Evolutionary conservation across 2,329 filamentous ascomycete species (phyloP).

Genomic region (Curvularia lunata): DNA sequence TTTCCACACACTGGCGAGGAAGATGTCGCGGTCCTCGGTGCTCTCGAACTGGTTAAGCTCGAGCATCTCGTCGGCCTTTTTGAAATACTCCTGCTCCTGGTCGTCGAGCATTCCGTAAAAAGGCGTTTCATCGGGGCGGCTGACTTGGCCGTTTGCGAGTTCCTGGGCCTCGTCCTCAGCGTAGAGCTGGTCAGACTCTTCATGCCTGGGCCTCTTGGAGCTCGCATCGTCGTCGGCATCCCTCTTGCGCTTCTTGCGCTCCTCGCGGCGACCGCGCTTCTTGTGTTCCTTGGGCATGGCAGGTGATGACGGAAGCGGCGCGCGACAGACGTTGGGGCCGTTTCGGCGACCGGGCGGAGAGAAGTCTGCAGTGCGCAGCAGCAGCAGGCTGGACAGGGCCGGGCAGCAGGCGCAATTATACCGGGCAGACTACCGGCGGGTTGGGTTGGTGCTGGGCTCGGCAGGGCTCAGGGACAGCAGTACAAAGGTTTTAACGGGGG

Average conservation of each 20-base stretch:
- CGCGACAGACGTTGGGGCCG: constrained; percentile 23
- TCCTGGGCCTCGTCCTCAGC: constrained; percentile 26
- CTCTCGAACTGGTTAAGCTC: constrained; percentile 87
- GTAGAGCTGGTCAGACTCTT: constrained; percentile 23
- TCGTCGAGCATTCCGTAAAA: constrained; percentile 95
- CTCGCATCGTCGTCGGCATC: constrained; percentile 39
- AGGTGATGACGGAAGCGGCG: constrained; percentile 17
- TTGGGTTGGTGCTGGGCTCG: neutral
- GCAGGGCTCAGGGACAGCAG: constrained; percentile 3
- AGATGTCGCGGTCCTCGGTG: constrained; percentile 63
- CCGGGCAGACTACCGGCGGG: neutral
- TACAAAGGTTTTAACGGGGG: constrained; percentile 12
- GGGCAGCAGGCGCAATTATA: constrained; percentile 3
- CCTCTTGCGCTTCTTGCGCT: constrained; percentile 56
- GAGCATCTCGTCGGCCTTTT: constrained; percentile 84
- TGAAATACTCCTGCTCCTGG: constrained; percentile 95
- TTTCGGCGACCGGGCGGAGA: constrained; percentile 18
- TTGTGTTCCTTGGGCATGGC: constrained; percentile 66
- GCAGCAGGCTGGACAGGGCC: neutral
- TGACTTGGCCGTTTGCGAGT: constrained; percentile 36
- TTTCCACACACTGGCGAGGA: constrained; percentile 79
- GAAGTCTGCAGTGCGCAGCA: neutral
- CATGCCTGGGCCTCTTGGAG: constrained; percentile 45
- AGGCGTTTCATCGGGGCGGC: constrained; percentile 63
- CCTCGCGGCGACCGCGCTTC: constrained; percentile 63